Conservation (phyloP, 108 stramenopile species). For the Pseudonitzschia multistriata region DNA sequence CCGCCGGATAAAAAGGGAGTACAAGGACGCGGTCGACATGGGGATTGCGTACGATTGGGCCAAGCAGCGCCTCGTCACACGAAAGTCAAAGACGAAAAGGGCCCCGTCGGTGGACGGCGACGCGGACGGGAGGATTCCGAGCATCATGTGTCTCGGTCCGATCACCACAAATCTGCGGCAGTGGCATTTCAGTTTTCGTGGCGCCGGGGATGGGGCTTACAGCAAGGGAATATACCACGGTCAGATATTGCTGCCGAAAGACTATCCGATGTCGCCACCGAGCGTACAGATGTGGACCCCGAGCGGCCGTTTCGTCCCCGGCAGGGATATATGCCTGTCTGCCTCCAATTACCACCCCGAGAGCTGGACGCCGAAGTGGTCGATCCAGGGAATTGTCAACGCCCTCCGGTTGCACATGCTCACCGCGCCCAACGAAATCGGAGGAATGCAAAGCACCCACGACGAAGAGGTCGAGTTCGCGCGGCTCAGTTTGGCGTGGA, state of each 20-base stretch:
- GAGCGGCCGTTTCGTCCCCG: constrained; percentile 72
- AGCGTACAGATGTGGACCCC: constrained; percentile 84
- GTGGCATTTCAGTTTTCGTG: constrained; percentile 89
- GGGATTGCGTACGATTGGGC: constrained; percentile 88
- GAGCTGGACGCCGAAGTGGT: constrained; percentile 88
- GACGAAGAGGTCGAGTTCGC: constrained; percentile 49
- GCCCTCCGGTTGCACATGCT: constrained; percentile 83
- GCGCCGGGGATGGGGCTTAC: constrained; percentile 57
- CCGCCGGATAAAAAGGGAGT: constrained; percentile 77
- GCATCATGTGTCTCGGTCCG: constrained; percentile 63
- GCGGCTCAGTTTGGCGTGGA: constrained; percentile 52
- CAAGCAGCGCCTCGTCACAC: constrained; percentile 33
- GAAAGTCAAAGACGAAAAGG: constrained; percentile 13
- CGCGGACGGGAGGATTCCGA: constrained; percentile 22
- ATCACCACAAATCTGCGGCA: constrained; percentile 61
- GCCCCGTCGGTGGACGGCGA: not conserved
- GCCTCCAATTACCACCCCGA: constrained; percentile 87
- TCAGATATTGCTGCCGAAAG: constrained; percentile 65
- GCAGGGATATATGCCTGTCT: constrained; percentile 80
- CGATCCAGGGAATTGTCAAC: constrained; percentile 60
- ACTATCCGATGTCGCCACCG: constrained; percentile 87
- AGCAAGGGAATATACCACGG: constrained; percentile 88
- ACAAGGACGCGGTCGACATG: constrained; percentile 71
- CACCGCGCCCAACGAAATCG: constrained; percentile 78
- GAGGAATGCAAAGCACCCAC: constrained; percentile 51